phyloP scores from a whole-genome alignment of 768 basidiomycete species.

The Daedalea quercina region DNA sequence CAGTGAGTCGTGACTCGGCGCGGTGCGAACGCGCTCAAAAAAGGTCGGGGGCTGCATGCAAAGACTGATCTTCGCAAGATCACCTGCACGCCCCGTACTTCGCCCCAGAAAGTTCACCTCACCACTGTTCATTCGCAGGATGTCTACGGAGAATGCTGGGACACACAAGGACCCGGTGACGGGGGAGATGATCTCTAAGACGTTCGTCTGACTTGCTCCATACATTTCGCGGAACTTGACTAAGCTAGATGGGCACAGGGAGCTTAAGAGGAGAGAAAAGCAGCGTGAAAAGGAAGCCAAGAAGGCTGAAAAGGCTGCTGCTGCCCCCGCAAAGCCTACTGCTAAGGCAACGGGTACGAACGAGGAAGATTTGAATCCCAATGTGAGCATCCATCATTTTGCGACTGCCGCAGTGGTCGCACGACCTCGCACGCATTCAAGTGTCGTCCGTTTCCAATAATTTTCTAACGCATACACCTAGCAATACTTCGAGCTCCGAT shows the following conservation, averaged over 20 bases:
- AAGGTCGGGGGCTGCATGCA: slow-evolving; percentile 26
- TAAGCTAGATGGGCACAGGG: slow-evolving; percentile 43
- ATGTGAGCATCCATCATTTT: slow-evolving; percentile 59
- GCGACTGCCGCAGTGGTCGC: too few species aligned
- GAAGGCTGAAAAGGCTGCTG: slow-evolving; percentile 70
- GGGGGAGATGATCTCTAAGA: slow-evolving; percentile 96
- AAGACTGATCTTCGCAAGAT: slow-evolving; percentile 19
- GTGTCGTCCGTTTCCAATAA: too few species aligned
- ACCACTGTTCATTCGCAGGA: slow-evolving; percentile 16
- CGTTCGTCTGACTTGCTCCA: slow-evolving; percentile 41
- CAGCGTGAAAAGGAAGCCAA: slow-evolving; percentile 64
- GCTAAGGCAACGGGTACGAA: slow-evolving; percentile 35
- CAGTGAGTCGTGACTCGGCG: slow-evolving; percentile 3
- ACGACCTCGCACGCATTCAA: too few species aligned
- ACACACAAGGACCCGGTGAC: slow-evolving; percentile 78
- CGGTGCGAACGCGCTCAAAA: slow-evolving; percentile 1
- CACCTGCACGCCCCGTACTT: slow-evolving; percentile 5
- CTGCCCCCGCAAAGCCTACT: slow-evolving; percentile 35
- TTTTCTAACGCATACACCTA: slow-evolving; percentile 24
- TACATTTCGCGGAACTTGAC: slow-evolving; percentile 20
- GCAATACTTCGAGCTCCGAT: slow-evolving; percentile 97
- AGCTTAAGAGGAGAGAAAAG: slow-evolving; percentile 92
- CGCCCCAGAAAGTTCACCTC: slow-evolving; percentile 6
- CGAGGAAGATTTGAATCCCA: slow-evolving; percentile 87
- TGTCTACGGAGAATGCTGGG: slow-evolving; percentile 32